Evolutionary conservation across 73 alveolate species (phyloP), one percentile per base, ranked within the genome.

Genomic region (Stentor roeselii): DNA sequence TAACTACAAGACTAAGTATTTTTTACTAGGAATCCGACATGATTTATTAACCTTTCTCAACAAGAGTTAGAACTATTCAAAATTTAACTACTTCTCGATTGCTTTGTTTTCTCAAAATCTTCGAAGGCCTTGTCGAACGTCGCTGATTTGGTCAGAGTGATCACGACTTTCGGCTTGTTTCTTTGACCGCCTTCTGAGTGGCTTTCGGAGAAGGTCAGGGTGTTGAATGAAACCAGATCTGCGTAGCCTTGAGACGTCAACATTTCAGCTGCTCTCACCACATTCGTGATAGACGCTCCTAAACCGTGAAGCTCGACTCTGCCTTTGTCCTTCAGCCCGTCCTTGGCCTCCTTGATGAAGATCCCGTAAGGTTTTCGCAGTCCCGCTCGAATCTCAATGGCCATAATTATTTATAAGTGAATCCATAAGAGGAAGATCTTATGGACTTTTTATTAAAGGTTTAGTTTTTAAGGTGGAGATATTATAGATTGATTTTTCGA

Each of bases 1-100:
- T 87, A 78, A 93, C 60, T 40, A 84, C 94, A 39, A 88, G 90
- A 76, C 94, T 88, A 74, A 14, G 35, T 82, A 83, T 40, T 59
- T 3, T n/a, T 27, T 76, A 37, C 74, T 61, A 61, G 58, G 42
- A 14, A 61, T 61, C 42, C 6, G 82, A 11, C 67, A 50, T 50
- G 30, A 50, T 50, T n/a, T n/a, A n/a, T n/a, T n/a, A n/a, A n/a
- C n/a, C n/a, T n/a, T n/a, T n/a, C n/a, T n/a, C n/a, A n/a, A n/a
- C n/a, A n/a, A n/a, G n/a, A n/a, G n/a, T n/a, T n/a, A n/a, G n/a
- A n/a, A n/a, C n/a, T n/a, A n/a, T n/a, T n/a, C n/a, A n/a, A n/a
- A n/a, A n/a, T n/a, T n/a, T n/a, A n/a, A n/a, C n/a, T n/a, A n/a
- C n/a, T n/a, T n/a, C n/a, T n/a, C n/a, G n/a, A n/a, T n/a, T n/a